Percentiles rank a stretch among this genome's conserved stretches.
phyloP scores from a whole-genome alignment of 164 flowering plant species.

The Amborella trichopoda region DNA sequence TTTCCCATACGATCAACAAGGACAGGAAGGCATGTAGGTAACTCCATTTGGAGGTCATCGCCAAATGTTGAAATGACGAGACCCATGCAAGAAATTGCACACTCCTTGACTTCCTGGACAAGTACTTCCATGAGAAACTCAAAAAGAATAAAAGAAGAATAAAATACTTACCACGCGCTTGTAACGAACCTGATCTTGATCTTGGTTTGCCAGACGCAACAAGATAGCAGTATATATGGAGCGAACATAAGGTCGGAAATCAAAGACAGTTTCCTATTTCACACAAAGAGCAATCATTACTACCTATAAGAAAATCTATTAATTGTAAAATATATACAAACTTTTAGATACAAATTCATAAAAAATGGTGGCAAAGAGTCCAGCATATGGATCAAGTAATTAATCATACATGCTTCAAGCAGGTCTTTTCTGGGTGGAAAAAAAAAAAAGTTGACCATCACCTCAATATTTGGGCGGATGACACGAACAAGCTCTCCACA shows the following conservation, averaged over 20 bases:
- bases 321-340: conserved; percentile 1
- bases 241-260: conserved; percentile 75
- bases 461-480: conserved; percentile 79
- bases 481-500: conserved; percentile 97
- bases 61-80: conserved; percentile 93
- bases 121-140: conserved; percentile 7
- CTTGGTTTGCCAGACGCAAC: conserved; percentile 91
- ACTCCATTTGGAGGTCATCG: conserved; percentile 61
- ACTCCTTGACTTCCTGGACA: conserved; percentile 95
- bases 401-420: too few species aligned
- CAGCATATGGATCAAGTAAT: too few species aligned
- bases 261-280: conserved; percentile 27
- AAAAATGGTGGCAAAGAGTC: too few species aligned
- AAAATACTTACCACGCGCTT: neutral
- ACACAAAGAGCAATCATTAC: neutral
- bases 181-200: conserved; percentile 88
- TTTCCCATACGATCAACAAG: conserved; percentile 99
- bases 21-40: conserved; percentile 87
- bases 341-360: too few species aligned
- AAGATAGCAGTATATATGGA: conserved; percentile 87
- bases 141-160: neutral
- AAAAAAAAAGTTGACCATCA: conserved; percentile 12
- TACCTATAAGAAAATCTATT: neutral
- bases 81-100: conserved; percentile 98
- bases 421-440: too few species aligned